These are phyloP conservation scores for Hibiscus trionum DNA, from an alignment of 345 rosid species.

Conservation along the genomic window DNA sequence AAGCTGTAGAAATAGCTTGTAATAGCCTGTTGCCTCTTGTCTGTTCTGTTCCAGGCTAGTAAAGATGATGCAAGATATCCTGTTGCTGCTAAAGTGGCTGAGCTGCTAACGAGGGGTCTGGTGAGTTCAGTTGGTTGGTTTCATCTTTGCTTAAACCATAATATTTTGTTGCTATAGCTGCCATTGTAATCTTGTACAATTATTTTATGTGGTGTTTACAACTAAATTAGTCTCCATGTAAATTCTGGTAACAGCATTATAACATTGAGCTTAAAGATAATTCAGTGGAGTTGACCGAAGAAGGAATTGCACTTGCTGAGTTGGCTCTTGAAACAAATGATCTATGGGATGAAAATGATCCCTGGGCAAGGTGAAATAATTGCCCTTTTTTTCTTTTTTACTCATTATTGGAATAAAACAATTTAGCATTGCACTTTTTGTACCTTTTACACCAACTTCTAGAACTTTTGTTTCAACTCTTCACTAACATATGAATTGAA, in stretches of 20 bases:
- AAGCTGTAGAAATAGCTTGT: constrained; percentile 12
- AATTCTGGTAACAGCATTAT: constrained; percentile 57
- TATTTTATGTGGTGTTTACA: not conserved
- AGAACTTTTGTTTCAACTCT: constrained; percentile 5
- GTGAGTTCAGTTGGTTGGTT: constrained; percentile 39
- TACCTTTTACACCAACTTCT: not conserved
- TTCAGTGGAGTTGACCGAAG: constrained; percentile 94
- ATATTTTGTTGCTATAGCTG: constrained; percentile 7
- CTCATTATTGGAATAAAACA: constrained; percentile 4
- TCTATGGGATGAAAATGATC: constrained; percentile 96
- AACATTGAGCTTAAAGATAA: constrained; percentile 83
- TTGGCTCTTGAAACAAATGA: constrained; percentile 93
- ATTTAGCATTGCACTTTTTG: not conserved
- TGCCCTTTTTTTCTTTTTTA: constrained; percentile 11
- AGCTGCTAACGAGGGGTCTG: constrained; percentile 58
- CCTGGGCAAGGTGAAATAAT: constrained; percentile 78
- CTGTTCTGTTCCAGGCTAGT: constrained; percentile 51
- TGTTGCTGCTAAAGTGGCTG: constrained; percentile 95
- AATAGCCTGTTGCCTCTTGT: constrained; percentile 11
- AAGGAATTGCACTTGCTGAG: constrained; percentile 88
- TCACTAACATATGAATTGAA: not conserved
- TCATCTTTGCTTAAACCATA: constrained; percentile 5
- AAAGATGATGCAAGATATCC: constrained; percentile 93
- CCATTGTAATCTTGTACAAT: not conserved
- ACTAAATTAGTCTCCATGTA: constrained; percentile 11